Conservation (phyloP, 768 basidiomycete species). For the Boletus patriciae region DNA sequence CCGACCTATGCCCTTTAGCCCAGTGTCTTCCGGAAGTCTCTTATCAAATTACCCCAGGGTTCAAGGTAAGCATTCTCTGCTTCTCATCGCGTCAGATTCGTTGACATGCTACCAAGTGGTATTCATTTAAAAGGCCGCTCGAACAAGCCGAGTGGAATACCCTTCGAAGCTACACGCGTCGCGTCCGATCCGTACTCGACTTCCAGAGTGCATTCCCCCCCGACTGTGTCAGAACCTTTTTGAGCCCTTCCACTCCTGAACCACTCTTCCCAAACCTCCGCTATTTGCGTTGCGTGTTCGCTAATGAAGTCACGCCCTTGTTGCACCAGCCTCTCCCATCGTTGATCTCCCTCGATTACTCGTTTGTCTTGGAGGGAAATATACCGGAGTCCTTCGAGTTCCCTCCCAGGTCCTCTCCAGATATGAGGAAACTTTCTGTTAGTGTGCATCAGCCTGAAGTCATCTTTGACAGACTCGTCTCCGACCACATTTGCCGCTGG, state of each 20-base stretch:
- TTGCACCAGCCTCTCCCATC: background rate
- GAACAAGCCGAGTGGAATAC: conserved; percentile 2
- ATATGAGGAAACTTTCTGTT: background rate
- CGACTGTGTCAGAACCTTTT: background rate
- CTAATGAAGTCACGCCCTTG: background rate
- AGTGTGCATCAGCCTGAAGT: background rate
- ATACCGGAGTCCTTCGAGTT: background rate
- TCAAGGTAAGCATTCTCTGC: background rate
- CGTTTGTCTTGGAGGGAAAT: background rate
- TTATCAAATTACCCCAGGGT: background rate
- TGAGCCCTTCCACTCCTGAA: background rate
- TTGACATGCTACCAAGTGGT: background rate
- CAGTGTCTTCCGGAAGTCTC: conserved; percentile 9
- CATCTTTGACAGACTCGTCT: background rate
- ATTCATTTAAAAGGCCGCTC: conserved; percentile 5
- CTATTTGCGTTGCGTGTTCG: background rate
- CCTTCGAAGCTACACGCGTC: conserved; percentile 6
- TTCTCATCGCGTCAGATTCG: background rate
- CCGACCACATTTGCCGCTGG: conserved; percentile 4
- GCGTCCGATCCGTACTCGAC: conserved; percentile 5
- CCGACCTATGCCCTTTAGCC: conserved; percentile 12
- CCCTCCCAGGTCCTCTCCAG: background rate
- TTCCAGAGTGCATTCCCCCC: conserved; percentile 1
- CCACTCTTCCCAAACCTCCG: conserved; percentile 4
- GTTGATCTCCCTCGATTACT: background rate